Percentiles rank a stretch among this genome's conserved stretches.
Evolutionary conservation across 2,329 filamentous ascomycete species (phyloP).

Genomic region (Pseudopyricularia cyperi): DNA sequence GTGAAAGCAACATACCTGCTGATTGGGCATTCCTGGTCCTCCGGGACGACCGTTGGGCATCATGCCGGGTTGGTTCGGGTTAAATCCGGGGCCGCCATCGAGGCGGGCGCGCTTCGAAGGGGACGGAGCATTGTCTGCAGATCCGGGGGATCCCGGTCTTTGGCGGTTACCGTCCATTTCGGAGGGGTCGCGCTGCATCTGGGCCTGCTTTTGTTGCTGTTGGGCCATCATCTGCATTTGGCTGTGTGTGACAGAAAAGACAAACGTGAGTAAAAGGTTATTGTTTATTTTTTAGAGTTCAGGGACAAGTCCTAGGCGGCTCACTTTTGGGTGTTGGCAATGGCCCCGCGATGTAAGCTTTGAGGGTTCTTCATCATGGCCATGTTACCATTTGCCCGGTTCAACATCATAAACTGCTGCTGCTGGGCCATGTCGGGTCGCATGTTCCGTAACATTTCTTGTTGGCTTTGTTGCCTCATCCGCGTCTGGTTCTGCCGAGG

Average conservation of each 20-base stretch:
- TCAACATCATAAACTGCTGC: slow-evolving; percentile 53
- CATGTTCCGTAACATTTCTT: slow-evolving; percentile 63
- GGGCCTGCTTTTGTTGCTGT: slow-evolving; percentile 50
- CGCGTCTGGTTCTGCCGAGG: slow-evolving; percentile 48
- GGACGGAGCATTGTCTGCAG: slow-evolving; percentile 78
- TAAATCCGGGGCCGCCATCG: slow-evolving; percentile 51
- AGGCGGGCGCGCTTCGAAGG: slow-evolving; percentile 83
- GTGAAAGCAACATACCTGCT: slow-evolving; percentile 47
- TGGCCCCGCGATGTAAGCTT: slow-evolving; percentile 58
- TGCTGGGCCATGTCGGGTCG: slow-evolving; percentile 45
- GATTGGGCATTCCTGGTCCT: slow-evolving; percentile 56
- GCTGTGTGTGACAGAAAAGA: slow-evolving; percentile 20
- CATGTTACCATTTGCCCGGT: slow-evolving; percentile 49
- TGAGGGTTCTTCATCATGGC: slow-evolving; percentile 45
- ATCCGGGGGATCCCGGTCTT: slow-evolving; percentile 68
- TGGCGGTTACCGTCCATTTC: slow-evolving; percentile 75
- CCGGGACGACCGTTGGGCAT: slow-evolving; percentile 61
- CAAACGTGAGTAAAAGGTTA: slow-evolving; percentile 10
- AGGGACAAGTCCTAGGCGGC: slow-evolving; percentile 16
- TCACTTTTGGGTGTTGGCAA: slow-evolving; percentile 68
- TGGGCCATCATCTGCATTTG: slow-evolving; percentile 61
- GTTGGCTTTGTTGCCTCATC: slow-evolving; percentile 62
- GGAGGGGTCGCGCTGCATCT: slow-evolving; percentile 81
- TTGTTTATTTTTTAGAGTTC: too few relatives aligned
- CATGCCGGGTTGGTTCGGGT: slow-evolving; percentile 56